phyloP scores from a whole-genome alignment of 768 basidiomycete species.

The Kwoniella botswanensis region DNA sequence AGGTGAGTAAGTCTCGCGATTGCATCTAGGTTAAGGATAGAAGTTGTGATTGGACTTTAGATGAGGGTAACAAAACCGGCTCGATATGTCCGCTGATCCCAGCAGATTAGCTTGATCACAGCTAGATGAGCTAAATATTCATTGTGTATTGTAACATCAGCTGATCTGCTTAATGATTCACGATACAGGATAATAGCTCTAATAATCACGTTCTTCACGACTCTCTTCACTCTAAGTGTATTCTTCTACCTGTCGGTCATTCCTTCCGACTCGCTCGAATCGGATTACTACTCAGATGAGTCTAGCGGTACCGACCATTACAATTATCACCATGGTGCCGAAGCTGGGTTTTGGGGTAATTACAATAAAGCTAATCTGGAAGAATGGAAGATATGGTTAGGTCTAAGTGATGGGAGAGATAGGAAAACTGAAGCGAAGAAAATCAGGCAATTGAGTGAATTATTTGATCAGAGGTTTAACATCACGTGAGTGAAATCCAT shows the following conservation, averaged over 20 bases:
- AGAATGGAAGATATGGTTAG: conserved; percentile 5
- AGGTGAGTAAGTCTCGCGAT: conserved; percentile 1
- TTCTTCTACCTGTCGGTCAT: conserved; percentile 21
- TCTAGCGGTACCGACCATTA: neutral
- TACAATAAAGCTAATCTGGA: neutral
- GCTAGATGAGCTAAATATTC: too few species aligned
- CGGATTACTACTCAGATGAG: conserved; percentile 1
- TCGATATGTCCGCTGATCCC: too few species aligned
- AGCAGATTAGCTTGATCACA: too few species aligned
- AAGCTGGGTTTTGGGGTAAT: neutral
- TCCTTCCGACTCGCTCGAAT: conserved; percentile 5
- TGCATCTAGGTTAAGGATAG: neutral
- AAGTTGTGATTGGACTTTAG: too few species aligned
- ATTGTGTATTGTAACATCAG: too few species aligned
- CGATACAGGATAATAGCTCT: conserved; percentile 8
- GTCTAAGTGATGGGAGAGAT: conserved; percentile 4
- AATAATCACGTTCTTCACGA: conserved; percentile 17
- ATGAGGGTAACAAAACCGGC: too few species aligned
- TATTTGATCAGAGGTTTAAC: conserved; percentile 13
- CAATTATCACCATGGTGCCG: neutral
- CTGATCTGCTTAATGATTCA: too few species aligned
- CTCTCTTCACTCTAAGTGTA: conserved; percentile 17
- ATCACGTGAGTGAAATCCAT: conserved; percentile 6
- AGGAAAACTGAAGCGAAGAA: conserved; percentile 4
- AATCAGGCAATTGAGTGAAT: conserved; percentile 4